Evolutionary conservation across 2,329 filamentous ascomycete genomes (phyloP), one percentile per base, ranked within the genome.

Genomic region (Neoascochyta sp.): DNA sequence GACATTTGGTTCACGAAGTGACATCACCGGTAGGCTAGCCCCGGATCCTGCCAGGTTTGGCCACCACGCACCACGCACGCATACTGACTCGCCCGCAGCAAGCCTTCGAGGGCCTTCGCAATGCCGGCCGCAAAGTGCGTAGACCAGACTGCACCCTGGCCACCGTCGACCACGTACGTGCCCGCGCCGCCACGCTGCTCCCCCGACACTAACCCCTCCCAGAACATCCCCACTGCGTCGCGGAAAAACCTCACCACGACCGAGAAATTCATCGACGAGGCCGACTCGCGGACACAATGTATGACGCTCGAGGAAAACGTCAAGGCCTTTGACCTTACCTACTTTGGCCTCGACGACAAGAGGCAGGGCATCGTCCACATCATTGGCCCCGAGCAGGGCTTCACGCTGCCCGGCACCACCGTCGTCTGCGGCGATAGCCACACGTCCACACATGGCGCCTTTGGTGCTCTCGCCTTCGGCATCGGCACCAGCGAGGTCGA

Each of bases 401-500:
- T 98, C 73, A 98, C 92, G 34, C 82, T 96, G 20, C 92, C 92
- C 22, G 92, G 87, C 49, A 96, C 92, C 32, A 98, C 92, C 3
- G 85, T 96, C 20, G 92, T 96, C 46, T 96, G 92, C 60, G 92
- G 92, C 65, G 92, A 98, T 75, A 94, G 86, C 58, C 92, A 98
- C 65, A 98, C 92, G 25, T 95, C 90, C 15, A 98, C 92, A 43
- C 92, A 98, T 68, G 92, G 92, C 54, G 92, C 92, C 29, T 98
- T 96, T 54, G 92, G 92, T 48, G 78, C 89, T 50, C 78, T 96
- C 41, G 92, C 92, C 22, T 95, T 95, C 59, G 92, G 92, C 64
- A 98, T 98, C 58, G 92, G 92, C 52, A 98, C 92, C 41, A 94
- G 86, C 62, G 92, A 98, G 70, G 92, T 96, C 48, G 92, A 98